Evolutionary conservation across 129 eudicot species (phyloP), one percentile per base, ranked within the genome.

Genomic region (Flaveria robusta): DNA sequence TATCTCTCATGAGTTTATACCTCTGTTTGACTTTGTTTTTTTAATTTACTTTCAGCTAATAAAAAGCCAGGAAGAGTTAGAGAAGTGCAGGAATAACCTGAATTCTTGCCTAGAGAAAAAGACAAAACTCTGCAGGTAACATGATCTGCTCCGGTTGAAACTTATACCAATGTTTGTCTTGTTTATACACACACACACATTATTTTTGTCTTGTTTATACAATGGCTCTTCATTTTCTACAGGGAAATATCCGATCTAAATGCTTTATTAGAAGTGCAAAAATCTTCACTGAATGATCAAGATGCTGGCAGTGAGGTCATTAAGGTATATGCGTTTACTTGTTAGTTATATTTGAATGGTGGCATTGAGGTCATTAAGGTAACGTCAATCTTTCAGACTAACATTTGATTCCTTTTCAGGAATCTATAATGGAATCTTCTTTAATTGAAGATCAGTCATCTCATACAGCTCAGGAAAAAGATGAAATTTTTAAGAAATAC

Each of bases 211-310:
- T 34, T 63, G 45, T 60, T 60, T 18, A 63, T 63, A 27, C 2
- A 29, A n/a, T 14, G 14, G n/a, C 18, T 66, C 70, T 37, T 51
- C 37, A 7, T 54, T 42, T 83, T 72, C 66, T 82, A 68, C 91
- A 92, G 98, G 81, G 92, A 88, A 66, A 75, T 90, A 14, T 83
- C 76, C 16, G 87, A 88, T 68, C 71, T 92, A 64, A 87, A 68
- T 23, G 86, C 78, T 60, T 79, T 79, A 81, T 74, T 81, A 77
- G 84, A 82, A 67, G 69, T 22, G 74, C 74, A 69, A 1, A 78
- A 83, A 45, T 66, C 83, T 72, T 72, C 66, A 39, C 23, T 51
- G 10, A 83, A 73, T 50, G 83, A 67, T 20, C 80, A 81, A 69
- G 75, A 77, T 10, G 68, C 47, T 79, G 79, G 63, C 77, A 31